Evolutionary conservation across 2,329 filamentous ascomycete genomes (phyloP), one percentile per base, ranked within the genome.

Genomic region (Monosporascus sp.): DNA sequence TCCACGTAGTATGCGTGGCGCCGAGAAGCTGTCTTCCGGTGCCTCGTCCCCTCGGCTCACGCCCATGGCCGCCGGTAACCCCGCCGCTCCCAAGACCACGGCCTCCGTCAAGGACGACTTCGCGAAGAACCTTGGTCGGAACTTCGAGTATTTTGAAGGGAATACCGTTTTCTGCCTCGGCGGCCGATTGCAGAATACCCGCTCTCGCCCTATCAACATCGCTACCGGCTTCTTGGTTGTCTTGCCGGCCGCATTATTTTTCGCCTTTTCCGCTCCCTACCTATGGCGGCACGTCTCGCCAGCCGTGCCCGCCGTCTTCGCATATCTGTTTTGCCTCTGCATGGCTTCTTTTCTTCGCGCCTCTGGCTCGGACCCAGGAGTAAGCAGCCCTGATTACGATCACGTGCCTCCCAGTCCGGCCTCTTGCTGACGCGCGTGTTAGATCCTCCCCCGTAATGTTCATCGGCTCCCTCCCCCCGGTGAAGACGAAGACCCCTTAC

Each of bases 281-380:
- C 70, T 96, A 50, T 97, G 91, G 91, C 77, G 85, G 61, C 80
- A 96, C 63, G 80, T 96, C 59, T 95, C 90, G 38, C 92, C 92
- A 35, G 91, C 90, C 50, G 83, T 97, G 63, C 94, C 94, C 50
- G 83, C 97, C 62, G 72, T 90, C 44, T 97, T 96, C 73, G 92
- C 85, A 50, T 99, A 99, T 68, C 66, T 97, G n/a, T 90, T 90
- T 65, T 92, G 88, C 68, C 78, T 99, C 27, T 95, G 89, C 71
- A 77, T 97, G 48, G 96, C 92, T 24, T 97, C 94, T 3, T 99
- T 97, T 66, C 66, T 97, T 52, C 93, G 97, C 72, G 94, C 93
- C 4, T 97, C 94, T 3, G 81, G 88, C 50, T 89, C 93, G 45
- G 93, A 99, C 72, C 93, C 94, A 31, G 94, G 94, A 53, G 91